These are phyloP conservation scores for Lasiosphaeria ovina DNA, from an alignment of 495 filamentous ascomycete genomes.

Conservation along the genomic window DNA sequence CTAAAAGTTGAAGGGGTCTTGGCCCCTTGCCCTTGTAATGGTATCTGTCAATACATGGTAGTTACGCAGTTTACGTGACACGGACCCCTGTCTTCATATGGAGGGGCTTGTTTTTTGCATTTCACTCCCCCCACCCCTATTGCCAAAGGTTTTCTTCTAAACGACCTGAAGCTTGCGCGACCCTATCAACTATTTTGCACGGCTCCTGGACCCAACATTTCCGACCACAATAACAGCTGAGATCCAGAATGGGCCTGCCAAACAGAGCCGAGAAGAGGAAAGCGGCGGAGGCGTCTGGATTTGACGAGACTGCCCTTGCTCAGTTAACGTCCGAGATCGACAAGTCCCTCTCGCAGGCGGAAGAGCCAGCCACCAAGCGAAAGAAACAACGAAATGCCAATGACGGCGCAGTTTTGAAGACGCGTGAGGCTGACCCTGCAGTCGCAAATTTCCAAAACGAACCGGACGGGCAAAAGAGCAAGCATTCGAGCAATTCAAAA, in stretches of 20 bases:
- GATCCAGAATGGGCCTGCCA: slow-evolving; percentile 22
- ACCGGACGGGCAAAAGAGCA: slow-evolving; percentile 9
- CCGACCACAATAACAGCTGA: neutral
- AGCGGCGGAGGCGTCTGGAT: slow-evolving; percentile 38
- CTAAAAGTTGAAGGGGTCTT: no score
- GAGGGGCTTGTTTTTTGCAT: no score
- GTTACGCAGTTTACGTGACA: no score
- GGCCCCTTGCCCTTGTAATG: no score
- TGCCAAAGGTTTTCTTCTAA: no score
- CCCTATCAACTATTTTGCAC: no score
- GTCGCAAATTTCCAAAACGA: slow-evolving; percentile 28
- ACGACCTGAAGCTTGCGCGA: no score
- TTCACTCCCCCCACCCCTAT: no score
- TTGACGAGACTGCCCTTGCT: slow-evolving; percentile 61
- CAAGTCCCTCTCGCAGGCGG: slow-evolving; percentile 38
- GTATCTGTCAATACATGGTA: no score
- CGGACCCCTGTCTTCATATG: no score
- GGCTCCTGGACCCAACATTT: neutral
- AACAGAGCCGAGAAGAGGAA: slow-evolving; percentile 24
- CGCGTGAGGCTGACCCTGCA: slow-evolving; percentile 38
- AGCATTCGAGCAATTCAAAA: slow-evolving; percentile 28
- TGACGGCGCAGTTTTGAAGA: slow-evolving; percentile 48
- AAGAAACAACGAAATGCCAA: slow-evolving; percentile 40
- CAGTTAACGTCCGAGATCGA: slow-evolving; percentile 66
- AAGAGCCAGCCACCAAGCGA: slow-evolving; percentile 39